These are phyloP conservation scores for Plectranthus barbatus DNA, from an alignment of 257 asterid species.

Conservation along the genomic window DNA sequence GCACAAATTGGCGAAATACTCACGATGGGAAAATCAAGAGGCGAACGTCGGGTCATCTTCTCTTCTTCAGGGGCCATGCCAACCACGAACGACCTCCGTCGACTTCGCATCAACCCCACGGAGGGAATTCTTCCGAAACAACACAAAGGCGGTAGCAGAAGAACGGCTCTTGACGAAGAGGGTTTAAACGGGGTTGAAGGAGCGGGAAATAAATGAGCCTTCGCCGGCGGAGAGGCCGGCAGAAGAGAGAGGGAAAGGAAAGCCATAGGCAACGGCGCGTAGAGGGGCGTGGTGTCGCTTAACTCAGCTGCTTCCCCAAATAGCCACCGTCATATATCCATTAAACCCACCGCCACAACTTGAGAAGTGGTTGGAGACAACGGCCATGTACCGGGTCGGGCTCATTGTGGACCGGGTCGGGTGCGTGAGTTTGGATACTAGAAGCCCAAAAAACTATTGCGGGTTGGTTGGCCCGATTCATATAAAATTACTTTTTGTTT, in stretches of 20 bases:
- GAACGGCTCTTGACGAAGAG: not conserved
- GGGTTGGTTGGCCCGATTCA: too few species aligned
- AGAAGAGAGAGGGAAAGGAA: conserved; percentile 22
- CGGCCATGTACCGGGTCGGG: not conserved
- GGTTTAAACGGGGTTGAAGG: conserved; percentile 19
- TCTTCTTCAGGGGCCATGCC: conserved; percentile 88
- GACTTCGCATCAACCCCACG: not conserved
- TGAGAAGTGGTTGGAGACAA: not conserved
- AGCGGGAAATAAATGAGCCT: conserved; percentile 10
- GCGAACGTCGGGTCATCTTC: conserved; percentile 84
- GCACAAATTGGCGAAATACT: not conserved
- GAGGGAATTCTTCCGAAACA: not conserved
- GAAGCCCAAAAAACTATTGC: too few species aligned
- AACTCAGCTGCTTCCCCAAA: not conserved
- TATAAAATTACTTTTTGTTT: too few species aligned
- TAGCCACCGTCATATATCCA: conserved; percentile 9
- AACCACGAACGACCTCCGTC: conserved; percentile 41
- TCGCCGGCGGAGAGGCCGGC: conserved; percentile 24
- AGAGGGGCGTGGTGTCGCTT: not conserved
- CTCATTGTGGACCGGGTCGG: too few species aligned
- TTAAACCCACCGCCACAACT: conserved; percentile 11
- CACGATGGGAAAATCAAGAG: conserved; percentile 78
- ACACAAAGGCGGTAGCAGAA: conserved; percentile 7
- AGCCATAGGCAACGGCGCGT: conserved; percentile 36
- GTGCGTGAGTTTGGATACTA: too few species aligned